These are phyloP conservation scores for Spencermartinsiella europaea DNA, from an alignment of 805 yeast species.

Conservation along the genomic window DNA sequence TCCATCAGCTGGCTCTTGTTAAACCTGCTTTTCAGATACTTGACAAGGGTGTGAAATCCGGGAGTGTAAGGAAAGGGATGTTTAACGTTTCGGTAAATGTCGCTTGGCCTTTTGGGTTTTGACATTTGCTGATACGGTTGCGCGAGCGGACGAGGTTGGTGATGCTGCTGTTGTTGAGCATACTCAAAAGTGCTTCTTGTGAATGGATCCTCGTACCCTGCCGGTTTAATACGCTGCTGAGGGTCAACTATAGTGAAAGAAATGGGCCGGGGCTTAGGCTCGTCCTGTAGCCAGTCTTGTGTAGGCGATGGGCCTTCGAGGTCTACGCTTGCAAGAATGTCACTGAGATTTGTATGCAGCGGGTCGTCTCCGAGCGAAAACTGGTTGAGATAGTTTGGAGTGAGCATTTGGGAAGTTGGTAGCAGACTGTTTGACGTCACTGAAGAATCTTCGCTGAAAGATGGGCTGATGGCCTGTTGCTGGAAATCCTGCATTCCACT, in stretches of 20 bases:
- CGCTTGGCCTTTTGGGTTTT: constrained; percentile 18
- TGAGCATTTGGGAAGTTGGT: neutral
- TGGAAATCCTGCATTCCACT: neutral
- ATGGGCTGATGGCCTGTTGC: constrained; percentile 7
- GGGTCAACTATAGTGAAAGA: constrained; percentile 24
- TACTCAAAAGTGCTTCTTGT: neutral
- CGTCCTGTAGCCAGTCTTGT: constrained; percentile 20
- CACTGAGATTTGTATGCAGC: constrained; percentile 5
- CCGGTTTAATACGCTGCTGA: constrained; percentile 1
- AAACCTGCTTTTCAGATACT: constrained; percentile 68
- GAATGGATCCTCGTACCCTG: constrained; percentile 3
- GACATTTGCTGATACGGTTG: neutral
- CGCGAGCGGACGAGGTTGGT: neutral
- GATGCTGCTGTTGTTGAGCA: neutral
- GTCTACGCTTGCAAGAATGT: constrained; percentile 4
- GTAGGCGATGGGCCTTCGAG: neutral
- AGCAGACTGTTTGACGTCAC: neutral
- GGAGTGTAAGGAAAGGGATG: constrained; percentile 85
- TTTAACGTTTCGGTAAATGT: constrained; percentile 61
- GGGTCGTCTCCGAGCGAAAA: constrained; percentile 15
- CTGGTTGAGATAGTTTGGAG: constrained; percentile 14
- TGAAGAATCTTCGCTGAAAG: constrained; percentile 20
- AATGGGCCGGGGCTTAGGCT: constrained; percentile 22
- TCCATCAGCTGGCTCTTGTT: constrained; percentile 63
- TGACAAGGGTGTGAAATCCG: constrained; percentile 78